These are phyloP conservation scores for Tulasnella sp. DNA, from an alignment of 768 basidiomycete genomes.

Conservation along the genomic window DNA sequence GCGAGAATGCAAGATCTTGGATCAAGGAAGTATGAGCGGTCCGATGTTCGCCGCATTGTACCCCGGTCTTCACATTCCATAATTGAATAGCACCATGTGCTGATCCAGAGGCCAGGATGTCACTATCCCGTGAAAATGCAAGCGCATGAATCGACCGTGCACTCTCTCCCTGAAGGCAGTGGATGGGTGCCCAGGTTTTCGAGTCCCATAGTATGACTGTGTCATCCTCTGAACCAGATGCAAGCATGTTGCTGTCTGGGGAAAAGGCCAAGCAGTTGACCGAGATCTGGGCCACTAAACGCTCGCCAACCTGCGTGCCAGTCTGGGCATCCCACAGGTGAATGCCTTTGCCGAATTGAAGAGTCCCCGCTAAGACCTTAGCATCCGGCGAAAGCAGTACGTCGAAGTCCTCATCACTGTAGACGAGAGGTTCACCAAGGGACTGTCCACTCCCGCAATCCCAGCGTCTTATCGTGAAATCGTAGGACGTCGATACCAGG, in stretches of 20 bases:
- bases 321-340: not conserved
- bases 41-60: not conserved
- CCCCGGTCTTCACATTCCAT: not conserved
- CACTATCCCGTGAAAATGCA: not conserved
- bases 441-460: not conserved
- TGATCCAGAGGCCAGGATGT: not conserved
- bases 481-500: not conserved
- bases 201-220: not conserved
- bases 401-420: too few species aligned
- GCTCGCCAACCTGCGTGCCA: not conserved
- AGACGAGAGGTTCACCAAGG: not conserved
- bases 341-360: not conserved
- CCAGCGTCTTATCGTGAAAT: not conserved
- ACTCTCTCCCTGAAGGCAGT: not conserved
- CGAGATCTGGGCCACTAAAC: not conserved
- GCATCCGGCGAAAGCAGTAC: not conserved
- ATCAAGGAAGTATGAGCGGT: not conserved
- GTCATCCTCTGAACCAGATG: not conserved
- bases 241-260: not conserved
- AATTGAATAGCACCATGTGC: not conserved
- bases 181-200: not conserved
- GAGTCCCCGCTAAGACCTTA: not conserved
- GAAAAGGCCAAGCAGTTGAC: not conserved
- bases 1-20: not conserved
- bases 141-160: not conserved